Evolutionary conservation across 768 basidiomycete genomes (phyloP), one percentile per base, ranked within the genome.

Genomic region (Candolleomyces aberdarensis): DNA sequence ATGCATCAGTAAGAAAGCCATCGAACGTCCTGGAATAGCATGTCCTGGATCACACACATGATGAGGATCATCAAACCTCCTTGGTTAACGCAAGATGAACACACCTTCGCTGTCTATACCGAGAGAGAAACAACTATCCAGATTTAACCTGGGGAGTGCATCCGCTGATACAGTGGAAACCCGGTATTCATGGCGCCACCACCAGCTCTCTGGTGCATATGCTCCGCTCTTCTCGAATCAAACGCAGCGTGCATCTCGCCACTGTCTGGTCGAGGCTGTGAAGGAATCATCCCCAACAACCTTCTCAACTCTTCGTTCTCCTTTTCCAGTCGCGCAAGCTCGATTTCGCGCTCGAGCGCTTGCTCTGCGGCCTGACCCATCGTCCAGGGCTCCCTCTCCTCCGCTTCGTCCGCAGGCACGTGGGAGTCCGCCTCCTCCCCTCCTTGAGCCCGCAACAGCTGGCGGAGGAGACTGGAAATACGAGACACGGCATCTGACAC

Each of bases 341-440:
- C 96, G 68, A 87, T 88, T 71, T 98, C 97, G 62, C 96, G 80
- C 67, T 95, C 92, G 63, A 99, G 72, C 1, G 92, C 87, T 78
- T 87, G 84, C 62, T 96, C 92, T n/a, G 83, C 78, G 2, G 75
- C 74, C 46, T 67, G 66, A 3, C 71, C 62, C 15, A 73, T 62
- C 26, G 70, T 72, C 77, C 78, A 80, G 7, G 78, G 75, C 57
- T 78, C 78, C 39, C 73, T 68, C 39, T 75, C 73, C 41, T 78
- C 78, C n/a, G 73, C 75, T 36, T 70, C 74, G 29, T 69, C 67
- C 53, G 64, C 60, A 19, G 64, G 60, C 17, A 64, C 36, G 63
- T 13, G 64, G 58, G n/a, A 67, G 67, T 32, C 59, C 59, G 51
- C 75, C 73, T 2, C 83, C 67, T 94, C 92, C 1, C 92, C 94